Percentiles rank a stretch among this genome's conserved stretches.
Conservation (phyloP, 352 stramenopile genomes). For the Pseudoperonospora humuli region DNA sequence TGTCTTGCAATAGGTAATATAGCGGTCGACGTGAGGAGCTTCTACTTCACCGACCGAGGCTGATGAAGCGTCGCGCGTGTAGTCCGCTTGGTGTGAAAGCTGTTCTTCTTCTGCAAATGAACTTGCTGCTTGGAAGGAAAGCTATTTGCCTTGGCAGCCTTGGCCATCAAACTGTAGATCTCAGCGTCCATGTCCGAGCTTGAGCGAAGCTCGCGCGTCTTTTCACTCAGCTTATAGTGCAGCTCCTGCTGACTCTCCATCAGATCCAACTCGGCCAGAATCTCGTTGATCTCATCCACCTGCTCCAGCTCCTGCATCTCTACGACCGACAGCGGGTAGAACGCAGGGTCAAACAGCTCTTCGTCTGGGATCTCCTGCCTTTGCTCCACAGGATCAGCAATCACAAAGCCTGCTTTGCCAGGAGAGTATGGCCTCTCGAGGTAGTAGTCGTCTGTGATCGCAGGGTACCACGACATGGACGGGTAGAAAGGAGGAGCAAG, state of each 20-base stretch:
- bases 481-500: conserved; percentile 54
- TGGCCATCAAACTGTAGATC: conserved; percentile 49
- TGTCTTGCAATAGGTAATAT: too few relatives aligned
- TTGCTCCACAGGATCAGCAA: conserved; percentile 43
- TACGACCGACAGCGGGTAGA: conserved; percentile 45
- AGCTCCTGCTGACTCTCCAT: conserved; percentile 75
- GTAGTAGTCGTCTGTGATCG: conserved; percentile 63
- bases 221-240: conserved; percentile 46
- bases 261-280: conserved; percentile 68
- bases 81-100: conserved; percentile 38
- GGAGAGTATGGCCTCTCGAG: conserved; percentile 48
- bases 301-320: conserved; percentile 67
- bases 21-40: conserved; percentile 9
- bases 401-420: conserved; percentile 53
- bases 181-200: conserved; percentile 50
- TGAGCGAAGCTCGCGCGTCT: conserved; percentile 45
- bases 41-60: conserved; percentile 63
- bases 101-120: conserved; percentile 28
- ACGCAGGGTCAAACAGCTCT: conserved; percentile 65
- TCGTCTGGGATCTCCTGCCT: conserved; percentile 60
- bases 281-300: conserved; percentile 72
- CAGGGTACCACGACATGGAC: conserved; percentile 44
- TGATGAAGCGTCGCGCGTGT: conserved; percentile 50
- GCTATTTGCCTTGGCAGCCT: conserved; percentile 38
- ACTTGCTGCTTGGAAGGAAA: conserved; percentile 24